Evolutionary conservation across 129 eudicot species (phyloP), one percentile per base, ranked within the genome.

Genomic region (Flaveria brownii): DNA sequence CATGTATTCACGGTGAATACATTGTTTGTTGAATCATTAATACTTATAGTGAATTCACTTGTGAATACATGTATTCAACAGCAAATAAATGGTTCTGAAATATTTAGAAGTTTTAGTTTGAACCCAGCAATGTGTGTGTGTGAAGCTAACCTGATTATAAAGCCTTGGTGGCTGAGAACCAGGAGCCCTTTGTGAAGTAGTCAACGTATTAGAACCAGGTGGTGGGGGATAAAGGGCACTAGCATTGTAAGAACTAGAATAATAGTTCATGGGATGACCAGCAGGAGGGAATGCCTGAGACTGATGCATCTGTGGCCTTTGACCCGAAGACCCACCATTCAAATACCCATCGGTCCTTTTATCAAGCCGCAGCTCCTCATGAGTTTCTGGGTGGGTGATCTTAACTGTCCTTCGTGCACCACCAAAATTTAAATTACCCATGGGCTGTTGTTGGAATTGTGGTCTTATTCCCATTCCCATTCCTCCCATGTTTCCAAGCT

Each of bases 351-450:
- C 86, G 3, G 72, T 67, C 77, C 83, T 73, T 66, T 80, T 80
- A 69, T 82, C 96, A 9, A 94, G 83, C 69, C 82, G 87, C 78
- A 94, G 78, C 80, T 91, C 98, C 80, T 94, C 97, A 43, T 74
- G 97, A 47, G 98, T 94, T 1, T 89, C 90, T 1, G 98, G 98
- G 60, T 94, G 92, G 76, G 98, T 94, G 47, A 94, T 94, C 93
- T 94, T 94, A 55, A 94, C 98, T 11, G 88, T 39, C 79, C 79
- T 89, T 45, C 96, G 97, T 16, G 82, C 33, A 75, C 74, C 78
- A n/a, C 78, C 82, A 60, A 57, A 87, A 52, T 77, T 87, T 26
- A 60, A 83, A 49, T 80, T 87, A 28, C 84, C 90, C 54, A 84
- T 81, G 60, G 81, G 86, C 61, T 87, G 98, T 67, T 82, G 82